Percentiles rank a stretch among this genome's conserved stretches.
Conservation (phyloP, 2,329 filamentous ascomycete species). For the Talaromyces sp. region DNA sequence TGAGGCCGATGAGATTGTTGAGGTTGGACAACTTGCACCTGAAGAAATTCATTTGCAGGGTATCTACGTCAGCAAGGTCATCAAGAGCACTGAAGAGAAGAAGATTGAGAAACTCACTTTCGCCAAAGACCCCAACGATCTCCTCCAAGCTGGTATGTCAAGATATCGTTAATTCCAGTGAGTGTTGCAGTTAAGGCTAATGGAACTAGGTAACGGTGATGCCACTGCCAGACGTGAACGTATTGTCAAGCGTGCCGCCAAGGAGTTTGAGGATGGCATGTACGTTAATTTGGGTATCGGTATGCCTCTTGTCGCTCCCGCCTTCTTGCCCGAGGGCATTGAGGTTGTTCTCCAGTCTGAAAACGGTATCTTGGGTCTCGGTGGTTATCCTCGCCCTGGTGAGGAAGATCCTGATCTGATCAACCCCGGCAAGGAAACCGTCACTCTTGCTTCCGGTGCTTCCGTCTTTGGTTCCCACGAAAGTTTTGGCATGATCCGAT, state of each 20-base stretch:
- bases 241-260: conserved; percentile 71
- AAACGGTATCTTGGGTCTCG: conserved; percentile 81
- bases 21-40: conserved; percentile 67
- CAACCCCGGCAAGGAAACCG: conserved; percentile 86
- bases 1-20: conserved; percentile 80
- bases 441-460: conserved; percentile 72
- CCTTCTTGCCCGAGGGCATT: conserved; percentile 64
- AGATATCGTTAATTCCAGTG: no score
- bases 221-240: conserved; percentile 71
- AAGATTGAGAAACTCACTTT: conserved; percentile 76
- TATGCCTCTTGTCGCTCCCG: conserved; percentile 78
- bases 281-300: conserved; percentile 70
- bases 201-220: conserved; percentile 47
- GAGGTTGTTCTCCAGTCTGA: conserved; percentile 82
- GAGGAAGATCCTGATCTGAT: conserved; percentile 74
- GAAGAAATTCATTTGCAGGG: conserved; percentile 75
- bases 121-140: conserved; percentile 60
- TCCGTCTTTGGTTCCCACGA: conserved; percentile 76
- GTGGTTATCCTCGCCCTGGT: conserved; percentile 68
- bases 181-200: conserved; percentile 26
- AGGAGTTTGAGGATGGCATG: conserved; percentile 61
- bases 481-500: conserved; percentile 83
- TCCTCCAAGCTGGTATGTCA: conserved; percentile 46
- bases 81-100: conserved; percentile 68
- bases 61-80: conserved; percentile 81